Base-by-base conservation (phyloP, 306 rosid species). In the Senna siamea region DNA sequence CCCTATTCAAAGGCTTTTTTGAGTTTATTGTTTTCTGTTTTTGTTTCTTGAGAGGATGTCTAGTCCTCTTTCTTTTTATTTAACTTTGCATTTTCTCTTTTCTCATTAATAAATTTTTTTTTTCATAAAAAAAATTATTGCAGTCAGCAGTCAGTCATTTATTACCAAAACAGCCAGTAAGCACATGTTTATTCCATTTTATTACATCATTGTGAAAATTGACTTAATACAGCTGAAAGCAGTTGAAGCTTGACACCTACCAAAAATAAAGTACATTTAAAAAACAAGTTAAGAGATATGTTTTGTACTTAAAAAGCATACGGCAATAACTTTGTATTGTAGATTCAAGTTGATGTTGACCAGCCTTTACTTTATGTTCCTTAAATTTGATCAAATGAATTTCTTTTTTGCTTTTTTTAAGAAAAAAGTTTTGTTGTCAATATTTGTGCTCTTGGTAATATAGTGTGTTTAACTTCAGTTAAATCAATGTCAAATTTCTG, bases 321-420 rank as follows among this genome's bases (percentile, higher is more conserved):
- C 5, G 63, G 7, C 38, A 26, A 13, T 28, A 38, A 73, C 69
- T 62, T 34, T 50, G 1, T 48, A 30, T 59, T 60, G 58, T 58
- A 38, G 52, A 73, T 57, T 79, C 9, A 56, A 73, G 75, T 58
- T 70, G 56, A 51, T 66, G 58, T 54, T 54, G 46, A 78, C 44
- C 47, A 22, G 4, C 28, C 79, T 40, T 70, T 64, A 28, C 32
- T 22, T 22, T 43, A 14, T 22, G 54, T 64, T 57, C 52, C 32
- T 37, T n/a, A 46, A 56, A 26, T 65, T 9, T 70, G 50, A 50
- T 18, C 46, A 66, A 65, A 9, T 35, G 53, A 65, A 64, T 38
- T 4, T 38, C 5, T 7, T 38, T 3, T n/a, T n/a, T n/a, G n/a
- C n/a, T n/a, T n/a, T n/a, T n/a, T n/a, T n/a, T n/a, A n/a, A n/a